phyloP scores from a whole-genome alignment of 768 basidiomycete genomes.

The Rhodotorula taiwanensis region DNA sequence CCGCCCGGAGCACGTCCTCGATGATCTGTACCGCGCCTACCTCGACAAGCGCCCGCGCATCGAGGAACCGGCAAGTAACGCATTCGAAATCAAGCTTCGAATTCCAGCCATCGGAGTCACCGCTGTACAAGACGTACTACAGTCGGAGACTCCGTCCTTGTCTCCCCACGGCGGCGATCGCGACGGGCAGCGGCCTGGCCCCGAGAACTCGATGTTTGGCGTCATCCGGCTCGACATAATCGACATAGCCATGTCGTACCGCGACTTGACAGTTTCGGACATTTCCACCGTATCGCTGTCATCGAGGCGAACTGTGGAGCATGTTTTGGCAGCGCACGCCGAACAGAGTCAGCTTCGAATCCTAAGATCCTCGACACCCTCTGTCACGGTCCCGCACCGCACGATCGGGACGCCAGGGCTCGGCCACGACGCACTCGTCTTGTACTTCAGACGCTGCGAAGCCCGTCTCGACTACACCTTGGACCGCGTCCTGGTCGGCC shows the following conservation, averaged over 20 bases:
- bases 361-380: too few species aligned
- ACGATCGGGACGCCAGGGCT: too few species aligned
- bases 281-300: too few species aligned
- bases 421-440: conserved; percentile 17
- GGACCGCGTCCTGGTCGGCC: background rate
- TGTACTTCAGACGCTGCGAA: conserved; percentile 8
- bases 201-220: conserved; percentile 20
- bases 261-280: too few species aligned
- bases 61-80: background rate
- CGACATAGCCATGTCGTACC: conserved; percentile 1
- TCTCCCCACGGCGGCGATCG: conserved; percentile 5
- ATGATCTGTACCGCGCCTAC: conserved; percentile 17
- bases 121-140: conserved; percentile 28
- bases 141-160: conserved; percentile 21
- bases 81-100: background rate
- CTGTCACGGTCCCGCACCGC: too few species aligned
- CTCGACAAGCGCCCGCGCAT: background rate
- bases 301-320: too few species aligned
- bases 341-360: too few species aligned
- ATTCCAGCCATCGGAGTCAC: conserved; percentile 10
- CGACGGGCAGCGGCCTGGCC: background rate
- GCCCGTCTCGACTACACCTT: background rate
- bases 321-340: too few species aligned
- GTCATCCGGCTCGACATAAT: conserved; percentile 8
- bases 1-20: conserved; percentile 28